Evolutionary conservation across 2,329 filamentous ascomycete genomes (phyloP), one percentile per base, ranked within the genome.

Genomic region (Aureobasidium vineae): DNA sequence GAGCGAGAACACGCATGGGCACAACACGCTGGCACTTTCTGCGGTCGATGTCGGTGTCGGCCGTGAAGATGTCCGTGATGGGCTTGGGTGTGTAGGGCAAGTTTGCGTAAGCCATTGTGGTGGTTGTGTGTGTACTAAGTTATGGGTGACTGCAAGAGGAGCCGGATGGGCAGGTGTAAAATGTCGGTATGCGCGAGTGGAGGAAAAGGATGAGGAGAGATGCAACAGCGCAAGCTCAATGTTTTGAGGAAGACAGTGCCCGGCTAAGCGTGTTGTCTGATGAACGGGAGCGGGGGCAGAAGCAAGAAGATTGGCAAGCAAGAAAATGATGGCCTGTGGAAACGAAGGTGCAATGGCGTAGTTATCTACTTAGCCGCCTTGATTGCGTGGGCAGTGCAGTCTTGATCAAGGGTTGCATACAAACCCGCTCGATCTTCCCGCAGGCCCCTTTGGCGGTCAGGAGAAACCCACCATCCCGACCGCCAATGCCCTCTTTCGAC

Each of bases 1-100:
- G 82, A 54, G 88, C 84, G 40, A 91, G 84, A 54, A 91, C 86
- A 74, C 86, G 86, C 88, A 91, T 91, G 40, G 88, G 88, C 61
- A 90, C 87, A 38, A 81, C 84, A 66, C 89, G 86, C 67, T 82
- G 83, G 76, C 86, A 88, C 80, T 86, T 79, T 70, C 86, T 82
- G 59, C 86, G 81, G 77, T 91, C 86, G 75, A 91, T 88, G 73
- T 86, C 85, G 49, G 86, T 89, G 73, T 90, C 87, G 70, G 76
- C 79, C 63, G 87, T 90, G 77, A 89, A 86, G 73, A 86, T 78
- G 74, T 86, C 84, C 61, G 85, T 86, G 47, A 82, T 73, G 26
- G 85, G 85, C 72, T 82, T 80, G 16, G 77, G 76, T 31, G 77
- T 79, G 71, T 79, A 79, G 36, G 75, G 75, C 38, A 67, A 36